These are phyloP conservation scores for Pestalotiopsis sp. DNA, from an alignment of 2,329 filamentous ascomycete species.

Conservation along the genomic window DNA sequence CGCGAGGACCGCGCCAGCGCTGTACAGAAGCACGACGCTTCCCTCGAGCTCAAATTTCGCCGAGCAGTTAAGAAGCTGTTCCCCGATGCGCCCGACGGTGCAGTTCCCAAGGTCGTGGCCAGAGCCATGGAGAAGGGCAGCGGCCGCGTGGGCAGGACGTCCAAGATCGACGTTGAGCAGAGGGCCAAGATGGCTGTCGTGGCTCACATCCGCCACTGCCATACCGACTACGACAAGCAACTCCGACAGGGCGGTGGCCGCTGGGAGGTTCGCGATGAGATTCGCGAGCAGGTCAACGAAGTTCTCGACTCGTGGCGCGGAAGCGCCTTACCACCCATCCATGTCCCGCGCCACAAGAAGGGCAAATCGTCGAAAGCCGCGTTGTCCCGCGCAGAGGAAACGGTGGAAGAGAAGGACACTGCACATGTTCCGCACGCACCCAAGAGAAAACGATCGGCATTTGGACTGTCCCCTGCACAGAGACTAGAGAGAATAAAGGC, in stretches of 20 bases:
- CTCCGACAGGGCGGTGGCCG: conserved; percentile 19
- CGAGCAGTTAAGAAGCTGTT: conserved; percentile 38
- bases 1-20: conserved; percentile 30
- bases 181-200: conserved; percentile 46
- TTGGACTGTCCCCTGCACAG: too few relatives aligned
- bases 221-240: conserved; percentile 47
- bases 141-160: conserved; percentile 47
- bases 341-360: background rate
- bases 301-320: conserved; percentile 17
- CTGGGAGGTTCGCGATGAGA: conserved; percentile 8
- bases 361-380: background rate
- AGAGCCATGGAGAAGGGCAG: conserved; percentile 46
- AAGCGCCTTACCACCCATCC: background rate
- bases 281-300: conserved; percentile 7
- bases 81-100: conserved; percentile 37
- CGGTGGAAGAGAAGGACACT: too few relatives aligned
- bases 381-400: too few relatives aligned
- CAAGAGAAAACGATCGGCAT: too few relatives aligned
- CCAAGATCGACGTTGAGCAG: conserved; percentile 34
- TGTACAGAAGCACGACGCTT: conserved; percentile 34
- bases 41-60: conserved; percentile 31
- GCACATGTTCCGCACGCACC: too few relatives aligned
- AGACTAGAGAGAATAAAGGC: too few relatives aligned
- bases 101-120: conserved; percentile 34
- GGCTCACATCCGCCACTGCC: conserved; percentile 48